Evolutionary conservation across 257 asterid genomes (phyloP), one percentile per base, ranked within the genome.

Genomic region (Plantago major): DNA sequence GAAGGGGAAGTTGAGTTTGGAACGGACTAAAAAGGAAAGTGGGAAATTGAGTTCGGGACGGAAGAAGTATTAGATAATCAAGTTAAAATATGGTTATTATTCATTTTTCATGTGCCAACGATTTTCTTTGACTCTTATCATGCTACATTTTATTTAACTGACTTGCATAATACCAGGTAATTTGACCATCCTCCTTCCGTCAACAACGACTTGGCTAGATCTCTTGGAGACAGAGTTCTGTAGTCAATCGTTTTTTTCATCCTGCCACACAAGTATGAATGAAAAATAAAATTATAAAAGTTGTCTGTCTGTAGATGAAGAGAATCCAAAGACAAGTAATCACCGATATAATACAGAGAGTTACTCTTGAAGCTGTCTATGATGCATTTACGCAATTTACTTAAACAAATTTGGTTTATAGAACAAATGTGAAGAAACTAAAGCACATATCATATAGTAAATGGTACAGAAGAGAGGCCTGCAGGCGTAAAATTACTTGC

Each of bases 171-270:
- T 78, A 91, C 98, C 96, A 91, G 76, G 69, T 81, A 75, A 70
- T 78, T 76, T 7, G 88, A 81, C 98, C 95, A 91, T 54, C 98
- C 92, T 45, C 98, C 98, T 71, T 84, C 81, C 56, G 82, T 58
- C 90, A 88, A 79, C 60, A 86, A 86, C 44, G 90, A 86, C 73
- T 79, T 84, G 69, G 84, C 96, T 67, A 91, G 71, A 67, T 88
- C 96, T 67, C 79, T 79, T 16, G 89, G 81, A 48, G 83, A 78
- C 10, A 91, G 90, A 55, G 68, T 79, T 79, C 89, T 83, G 71
- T 91, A 91, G 40, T 86, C 81, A 68, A 88, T 84, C 66, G 72
- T 78, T 74, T 86, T 81, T 63, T 68, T 76, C 64, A 78, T 68
- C 73, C 85, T 79, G 75, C 66, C 67, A 67, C 68, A 57, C 49